These are phyloP conservation scores for Lactifluus piperatus DNA, from an alignment of 768 basidiomycete genomes.

Conservation along the genomic window DNA sequence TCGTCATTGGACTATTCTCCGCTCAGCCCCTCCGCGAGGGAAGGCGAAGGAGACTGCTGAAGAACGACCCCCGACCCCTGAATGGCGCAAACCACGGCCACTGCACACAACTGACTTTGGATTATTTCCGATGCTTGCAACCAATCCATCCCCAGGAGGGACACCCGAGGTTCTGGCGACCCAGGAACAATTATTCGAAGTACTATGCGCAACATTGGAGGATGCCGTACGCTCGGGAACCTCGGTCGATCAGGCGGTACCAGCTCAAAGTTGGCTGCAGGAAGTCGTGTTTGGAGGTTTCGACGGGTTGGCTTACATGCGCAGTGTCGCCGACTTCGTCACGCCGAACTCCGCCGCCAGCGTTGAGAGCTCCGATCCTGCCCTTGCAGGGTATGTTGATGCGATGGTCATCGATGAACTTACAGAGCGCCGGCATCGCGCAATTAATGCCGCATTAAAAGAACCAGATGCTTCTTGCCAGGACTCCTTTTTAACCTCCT, in stretches of 20 bases:
- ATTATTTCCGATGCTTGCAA: constrained; percentile 42
- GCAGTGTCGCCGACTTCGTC: constrained; percentile 70
- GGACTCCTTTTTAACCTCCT: neutral
- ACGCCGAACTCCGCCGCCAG: constrained; percentile 17
- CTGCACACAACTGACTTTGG: constrained; percentile 53
- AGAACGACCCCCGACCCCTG: constrained; percentile 30
- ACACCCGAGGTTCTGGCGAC: constrained; percentile 23
- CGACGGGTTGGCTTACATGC: constrained; percentile 66
- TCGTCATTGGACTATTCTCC: constrained; percentile 54
- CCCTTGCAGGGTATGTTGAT: constrained; percentile 10
- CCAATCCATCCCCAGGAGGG: constrained; percentile 18
- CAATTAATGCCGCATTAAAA: neutral
- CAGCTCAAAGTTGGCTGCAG: constrained; percentile 56
- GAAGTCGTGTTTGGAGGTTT: constrained; percentile 77
- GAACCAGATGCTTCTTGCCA: neutral
- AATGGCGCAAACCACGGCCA: constrained; percentile 45
- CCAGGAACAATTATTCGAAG: constrained; percentile 24
- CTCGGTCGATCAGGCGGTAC: constrained; percentile 28
- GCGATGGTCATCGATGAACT: constrained; percentile 10
- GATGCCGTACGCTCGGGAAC: constrained; percentile 3
- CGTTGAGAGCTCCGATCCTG: neutral
- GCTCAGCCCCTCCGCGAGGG: constrained; percentile 38
- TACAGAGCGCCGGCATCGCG: constrained; percentile 15
- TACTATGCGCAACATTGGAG: constrained; percentile 21
- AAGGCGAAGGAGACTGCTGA: constrained; percentile 46